These are phyloP conservation scores for Exophiala sideris DNA, from an alignment of 2,329 filamentous ascomycete species.

Conservation along the genomic window DNA sequence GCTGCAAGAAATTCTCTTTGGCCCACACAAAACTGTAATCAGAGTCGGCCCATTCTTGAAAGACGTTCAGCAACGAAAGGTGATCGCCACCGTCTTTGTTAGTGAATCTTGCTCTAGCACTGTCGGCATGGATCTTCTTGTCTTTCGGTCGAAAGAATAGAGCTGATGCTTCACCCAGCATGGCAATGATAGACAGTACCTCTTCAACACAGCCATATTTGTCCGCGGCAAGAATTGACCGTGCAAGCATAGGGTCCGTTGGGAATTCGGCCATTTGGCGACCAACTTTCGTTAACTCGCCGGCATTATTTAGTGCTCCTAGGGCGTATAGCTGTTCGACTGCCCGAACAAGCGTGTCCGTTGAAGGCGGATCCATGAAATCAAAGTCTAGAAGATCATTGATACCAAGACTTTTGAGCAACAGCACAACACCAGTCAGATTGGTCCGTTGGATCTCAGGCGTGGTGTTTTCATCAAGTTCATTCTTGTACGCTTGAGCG, in stretches of 20 bases:
- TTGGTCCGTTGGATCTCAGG: conserved; percentile 94
- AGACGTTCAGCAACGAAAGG: conserved; percentile 83
- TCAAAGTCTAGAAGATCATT: conserved; percentile 94
- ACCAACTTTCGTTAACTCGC: conserved; percentile 84
- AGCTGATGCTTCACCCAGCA: conserved; percentile 83
- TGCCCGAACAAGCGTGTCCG: conserved; percentile 82
- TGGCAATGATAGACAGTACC: conserved; percentile 86
- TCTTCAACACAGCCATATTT: conserved; percentile 92
- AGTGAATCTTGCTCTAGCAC: conserved; percentile 82
- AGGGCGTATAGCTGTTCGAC: conserved; percentile 89
- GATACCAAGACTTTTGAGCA: conserved; percentile 91
- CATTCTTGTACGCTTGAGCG: conserved; percentile 89
- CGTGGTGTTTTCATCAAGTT: conserved; percentile 86
- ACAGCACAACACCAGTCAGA: conserved; percentile 86
- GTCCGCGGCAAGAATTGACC: conserved; percentile 81
- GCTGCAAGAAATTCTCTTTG: conserved; percentile 89
- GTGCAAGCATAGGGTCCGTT: conserved; percentile 85
- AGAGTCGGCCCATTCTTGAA: conserved; percentile 90
- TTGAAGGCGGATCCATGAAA: conserved; percentile 92
- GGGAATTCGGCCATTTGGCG: conserved; percentile 95
- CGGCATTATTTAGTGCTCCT: conserved; percentile 82
- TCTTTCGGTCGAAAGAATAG: conserved; percentile 95
- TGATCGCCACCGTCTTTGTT: conserved; percentile 90
- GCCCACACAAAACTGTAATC: conserved; percentile 87
- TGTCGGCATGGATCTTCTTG: conserved; percentile 94